A percentile compares a stretch with the other conserved stretches of the same genome.
Conservation (phyloP, 2,329 filamentous ascomycete genomes). For the Fusarium circinatum region DNA sequence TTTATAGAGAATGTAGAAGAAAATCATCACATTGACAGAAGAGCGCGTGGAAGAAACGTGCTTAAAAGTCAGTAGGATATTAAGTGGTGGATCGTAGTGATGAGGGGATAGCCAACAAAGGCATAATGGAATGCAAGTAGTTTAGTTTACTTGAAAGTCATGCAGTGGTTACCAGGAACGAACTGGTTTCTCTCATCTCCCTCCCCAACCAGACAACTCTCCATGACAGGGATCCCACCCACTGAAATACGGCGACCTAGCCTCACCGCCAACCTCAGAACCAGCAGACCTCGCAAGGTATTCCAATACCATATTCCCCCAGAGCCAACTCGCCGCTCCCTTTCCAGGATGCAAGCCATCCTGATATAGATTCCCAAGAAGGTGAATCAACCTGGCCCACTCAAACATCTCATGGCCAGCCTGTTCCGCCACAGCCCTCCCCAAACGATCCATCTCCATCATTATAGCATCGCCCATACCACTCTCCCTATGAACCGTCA, state of each 20-base stretch:
- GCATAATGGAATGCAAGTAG: too few species aligned
- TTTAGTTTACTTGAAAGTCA: too few species aligned
- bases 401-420: constrained; percentile 37
- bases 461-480: constrained; percentile 30
- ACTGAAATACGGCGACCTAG: constrained; percentile 6
- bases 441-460: constrained; percentile 32
- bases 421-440: constrained; percentile 29
- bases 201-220: constrained; percentile 14
- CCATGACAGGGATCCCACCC: constrained; percentile 19
- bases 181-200: too few species aligned
- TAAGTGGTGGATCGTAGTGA: too few species aligned
- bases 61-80: too few species aligned
- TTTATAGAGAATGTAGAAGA: too few species aligned
- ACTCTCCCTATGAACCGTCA: constrained; percentile 27
- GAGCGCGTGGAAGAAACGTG: too few species aligned
- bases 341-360: constrained; percentile 26
- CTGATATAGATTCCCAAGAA: constrained; percentile 10
- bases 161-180: too few species aligned
- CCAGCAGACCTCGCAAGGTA: constrained; percentile 25
- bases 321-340: constrained; percentile 30
- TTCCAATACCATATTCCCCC: constrained; percentile 32
- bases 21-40: too few species aligned
- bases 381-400: constrained; percentile 26
- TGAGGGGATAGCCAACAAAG: too few species aligned
- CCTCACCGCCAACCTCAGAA: neutral